Evolutionary conservation across 768 basidiomycete genomes (phyloP), one percentile per base, ranked within the genome.

Genomic region (Lactarius psammicola): DNA sequence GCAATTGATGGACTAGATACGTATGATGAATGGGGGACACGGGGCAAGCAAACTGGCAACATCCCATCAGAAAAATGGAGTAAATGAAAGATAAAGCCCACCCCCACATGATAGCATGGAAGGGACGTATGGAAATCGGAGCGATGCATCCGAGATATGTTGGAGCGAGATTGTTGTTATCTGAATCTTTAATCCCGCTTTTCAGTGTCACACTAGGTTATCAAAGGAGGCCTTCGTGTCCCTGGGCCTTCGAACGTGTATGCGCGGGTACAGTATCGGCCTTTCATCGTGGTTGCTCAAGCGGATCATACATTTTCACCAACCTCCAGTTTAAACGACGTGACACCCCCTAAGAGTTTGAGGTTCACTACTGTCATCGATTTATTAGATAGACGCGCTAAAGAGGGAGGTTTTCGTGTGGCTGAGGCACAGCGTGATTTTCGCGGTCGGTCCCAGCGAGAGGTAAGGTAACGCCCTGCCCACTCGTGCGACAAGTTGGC

Each of bases 1-100:
- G 58, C 46, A 31, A 53, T 51, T 56, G 44, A 56, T 31, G 28
- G 30, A n/a, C 34, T 31, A 42, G 60, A 53, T 62, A 56, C 49
- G 65, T 62, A 28, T 57, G 18, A 62, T 62, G 60, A 62, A 62
- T 23, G 46, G 23, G 15, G 64, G 26, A 42, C 57, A 59, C 15
- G 36, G 46, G 20, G 33, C n/a, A 23, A 30, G 26, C 46, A 9
- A 38, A 51, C 28, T 51, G 49, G 2, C 49, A 51, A 51, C 49
- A 26, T 15, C 49, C 49, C 49, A 64, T 64, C 63, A 64, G 63
- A 64, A 56, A 51, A 26, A 51, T 2, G 7, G 17, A 23, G 31
- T 2, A 55, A n/a, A 55, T 55, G 31, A 55, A 55, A 33, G 31
- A 33, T 26, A 4, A 8, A 42, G 18, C 31, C 20, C 10, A 7